Conservation (phyloP, 176 grass and related monocot genomes). For the Carex kokanica region DNA sequence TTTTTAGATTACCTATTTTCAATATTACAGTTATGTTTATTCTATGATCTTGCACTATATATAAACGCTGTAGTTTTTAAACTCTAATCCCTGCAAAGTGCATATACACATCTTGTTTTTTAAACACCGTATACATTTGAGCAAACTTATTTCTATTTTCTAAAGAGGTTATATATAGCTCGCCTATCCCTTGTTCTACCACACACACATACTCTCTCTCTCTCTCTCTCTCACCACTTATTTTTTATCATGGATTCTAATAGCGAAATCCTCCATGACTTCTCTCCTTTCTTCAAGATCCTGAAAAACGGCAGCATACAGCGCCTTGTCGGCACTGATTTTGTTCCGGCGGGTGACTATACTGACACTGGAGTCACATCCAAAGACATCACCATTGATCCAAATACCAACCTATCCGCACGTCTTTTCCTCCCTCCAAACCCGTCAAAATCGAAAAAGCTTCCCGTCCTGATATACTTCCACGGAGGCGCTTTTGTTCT, state of each 20-base stretch:
- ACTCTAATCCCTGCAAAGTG: neutral
- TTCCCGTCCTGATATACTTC: slow-evolving; percentile 53
- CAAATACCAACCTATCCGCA: slow-evolving; percentile 20
- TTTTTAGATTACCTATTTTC: neutral
- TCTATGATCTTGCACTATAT: neutral
- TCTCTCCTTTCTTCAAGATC: slow-evolving; percentile 30
- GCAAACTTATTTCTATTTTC: neutral
- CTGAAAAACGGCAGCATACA: slow-evolving; percentile 46
- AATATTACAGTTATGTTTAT: neutral
- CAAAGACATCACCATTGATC: slow-evolving; percentile 52
- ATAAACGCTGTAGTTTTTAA: neutral
- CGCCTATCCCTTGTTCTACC: neutral
- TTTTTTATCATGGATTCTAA: slow-evolving; percentile 16
- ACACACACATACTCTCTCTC: neutral
- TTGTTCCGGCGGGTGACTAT: slow-evolving; percentile 28
- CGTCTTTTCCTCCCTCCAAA: slow-evolving; percentile 50
- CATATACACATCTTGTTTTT: neutral
- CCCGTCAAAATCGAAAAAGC: slow-evolving; percentile 12
- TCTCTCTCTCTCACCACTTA: neutral
- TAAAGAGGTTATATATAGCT: neutral
- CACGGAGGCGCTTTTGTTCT: slow-evolving; percentile 49
- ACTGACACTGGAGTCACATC: slow-evolving; percentile 36
- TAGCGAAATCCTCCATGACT: slow-evolving; percentile 34
- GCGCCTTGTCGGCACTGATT: slow-evolving; percentile 34
- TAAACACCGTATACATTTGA: neutral